phyloP scores from a whole-genome alignment of 306 rosid species.

The Pyrus communis region DNA sequence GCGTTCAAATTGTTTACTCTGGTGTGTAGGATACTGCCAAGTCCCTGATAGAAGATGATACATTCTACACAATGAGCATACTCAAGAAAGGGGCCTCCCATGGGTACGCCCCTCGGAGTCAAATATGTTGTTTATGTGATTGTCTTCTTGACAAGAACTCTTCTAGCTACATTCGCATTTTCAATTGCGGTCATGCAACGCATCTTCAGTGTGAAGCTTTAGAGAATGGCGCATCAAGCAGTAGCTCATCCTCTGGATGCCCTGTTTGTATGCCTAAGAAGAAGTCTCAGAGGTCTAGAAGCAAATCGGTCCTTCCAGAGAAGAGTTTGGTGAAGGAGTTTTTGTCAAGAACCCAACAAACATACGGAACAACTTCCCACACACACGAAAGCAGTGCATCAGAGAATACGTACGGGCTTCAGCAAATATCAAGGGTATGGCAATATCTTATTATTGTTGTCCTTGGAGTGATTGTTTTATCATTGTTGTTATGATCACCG shows the following conservation, averaged over 20 bases:
- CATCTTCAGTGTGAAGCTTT: conserved; percentile 80
- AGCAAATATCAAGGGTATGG: conserved; percentile 74
- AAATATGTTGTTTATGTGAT: conserved; percentile 65
- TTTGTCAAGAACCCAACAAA: conserved; percentile 39
- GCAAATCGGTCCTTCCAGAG: conserved; percentile 44
- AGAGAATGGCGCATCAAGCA: conserved; percentile 46
- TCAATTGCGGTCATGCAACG: conserved; percentile 87
- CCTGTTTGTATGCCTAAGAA: conserved; percentile 77
- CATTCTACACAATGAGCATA: conserved; percentile 84
- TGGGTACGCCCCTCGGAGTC: conserved; percentile 77
- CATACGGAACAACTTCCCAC: conserved; percentile 46
- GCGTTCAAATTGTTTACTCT: background rate
- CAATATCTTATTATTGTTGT: background rate
- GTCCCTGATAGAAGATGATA: conserved; percentile 89
- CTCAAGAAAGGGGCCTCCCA: conserved; percentile 95
- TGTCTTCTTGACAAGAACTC: conserved; percentile 56
- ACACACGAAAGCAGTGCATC: conserved; percentile 50
- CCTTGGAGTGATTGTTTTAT: background rate
- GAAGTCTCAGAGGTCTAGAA: conserved; percentile 58
- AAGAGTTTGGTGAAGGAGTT: conserved; percentile 55
- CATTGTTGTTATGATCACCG: background rate
- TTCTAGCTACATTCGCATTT: conserved; percentile 64
- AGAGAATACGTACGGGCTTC: conserved; percentile 53
- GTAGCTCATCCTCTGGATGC: conserved; percentile 59
- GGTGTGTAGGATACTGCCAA: conserved; percentile 75